phyloP scores from a whole-genome alignment of 2,329 filamentous ascomycete genomes.

The Fragosphaeria purpurea region DNA sequence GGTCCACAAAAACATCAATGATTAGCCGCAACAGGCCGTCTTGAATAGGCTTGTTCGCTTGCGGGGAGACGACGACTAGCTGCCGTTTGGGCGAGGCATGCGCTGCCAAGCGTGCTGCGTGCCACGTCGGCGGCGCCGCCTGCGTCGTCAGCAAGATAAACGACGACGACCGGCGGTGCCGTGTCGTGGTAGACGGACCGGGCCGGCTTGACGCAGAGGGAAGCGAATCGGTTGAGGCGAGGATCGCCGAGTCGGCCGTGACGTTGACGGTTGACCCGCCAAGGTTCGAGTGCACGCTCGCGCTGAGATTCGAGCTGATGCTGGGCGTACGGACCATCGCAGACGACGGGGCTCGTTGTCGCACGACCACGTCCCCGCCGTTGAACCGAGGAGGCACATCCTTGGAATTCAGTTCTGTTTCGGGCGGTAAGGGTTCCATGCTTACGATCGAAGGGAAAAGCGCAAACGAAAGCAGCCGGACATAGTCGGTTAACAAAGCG shows the following conservation, averaged over 20 bases:
- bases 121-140: constrained; percentile 45
- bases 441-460: constrained; percentile 85
- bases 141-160: constrained; percentile 80
- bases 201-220: constrained; percentile 19
- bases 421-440: constrained; percentile 70
- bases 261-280: constrained; percentile 4
- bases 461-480: constrained; percentile 66
- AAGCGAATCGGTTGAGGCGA: constrained; percentile 32
- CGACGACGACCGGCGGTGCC: constrained; percentile 72
- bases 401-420: constrained; percentile 77
- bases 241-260: constrained; percentile 2
- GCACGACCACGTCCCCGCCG: constrained; percentile 73
- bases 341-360: constrained; percentile 55
- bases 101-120: constrained; percentile 52
- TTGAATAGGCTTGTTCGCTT: constrained; percentile 58
- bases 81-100: constrained; percentile 50
- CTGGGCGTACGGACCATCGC: constrained; percentile 61
- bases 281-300: constrained; percentile 9
- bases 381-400: constrained; percentile 76
- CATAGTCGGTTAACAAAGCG: constrained; percentile 66
- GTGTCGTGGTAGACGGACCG: constrained; percentile 25
- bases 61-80: constrained; percentile 28
- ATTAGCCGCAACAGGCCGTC: constrained; percentile 71
- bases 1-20: constrained; percentile 72
- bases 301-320: constrained; percentile 18